Conservation (phyloP, 306 rosid species). For the Spatholobus suberectus region DNA sequence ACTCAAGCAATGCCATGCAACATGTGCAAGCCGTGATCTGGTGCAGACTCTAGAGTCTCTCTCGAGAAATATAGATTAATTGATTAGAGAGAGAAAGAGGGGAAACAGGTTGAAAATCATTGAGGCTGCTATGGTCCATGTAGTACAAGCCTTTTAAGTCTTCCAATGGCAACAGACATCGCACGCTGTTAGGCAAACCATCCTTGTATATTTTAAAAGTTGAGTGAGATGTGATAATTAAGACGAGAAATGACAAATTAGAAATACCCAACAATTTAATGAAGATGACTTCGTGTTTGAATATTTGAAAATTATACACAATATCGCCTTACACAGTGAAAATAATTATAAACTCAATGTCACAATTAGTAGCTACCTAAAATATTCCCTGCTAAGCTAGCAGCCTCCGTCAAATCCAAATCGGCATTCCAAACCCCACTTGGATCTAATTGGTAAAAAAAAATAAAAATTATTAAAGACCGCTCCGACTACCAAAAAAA, state of each 20-base stretch:
- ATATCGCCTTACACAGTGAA: neutral
- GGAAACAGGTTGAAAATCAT: neutral
- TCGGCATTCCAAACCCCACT: neutral
- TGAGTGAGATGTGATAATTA: neutral
- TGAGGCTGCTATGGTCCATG: conserved; percentile 43
- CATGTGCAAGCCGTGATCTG: conserved; percentile 30
- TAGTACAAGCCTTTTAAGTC: neutral
- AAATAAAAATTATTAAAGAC: too few species aligned
- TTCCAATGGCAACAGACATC: neutral
- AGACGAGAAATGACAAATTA: neutral
- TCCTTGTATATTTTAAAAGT: conserved; percentile 6
- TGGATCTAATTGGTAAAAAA: neutral
- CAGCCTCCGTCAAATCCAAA: conserved; percentile 30
- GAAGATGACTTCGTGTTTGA: neutral
- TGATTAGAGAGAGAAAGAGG: neutral
- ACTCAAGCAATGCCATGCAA: conserved; percentile 36
- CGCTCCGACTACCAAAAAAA: too few species aligned
- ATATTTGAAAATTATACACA: neutral
- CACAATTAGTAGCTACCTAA: neutral
- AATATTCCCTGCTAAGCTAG: conserved; percentile 27
- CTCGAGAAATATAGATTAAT: neutral
- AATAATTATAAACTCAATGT: neutral
- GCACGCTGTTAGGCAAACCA: conserved; percentile 39
- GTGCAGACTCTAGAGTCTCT: neutral
- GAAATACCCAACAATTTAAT: conserved; percentile 5